A percentile compares a stretch with the other conserved stretches of the same genome.
Evolutionary conservation across 2,329 filamentous ascomycete species (phyloP).

Genomic region (Berkeleyomyces basicola): DNA sequence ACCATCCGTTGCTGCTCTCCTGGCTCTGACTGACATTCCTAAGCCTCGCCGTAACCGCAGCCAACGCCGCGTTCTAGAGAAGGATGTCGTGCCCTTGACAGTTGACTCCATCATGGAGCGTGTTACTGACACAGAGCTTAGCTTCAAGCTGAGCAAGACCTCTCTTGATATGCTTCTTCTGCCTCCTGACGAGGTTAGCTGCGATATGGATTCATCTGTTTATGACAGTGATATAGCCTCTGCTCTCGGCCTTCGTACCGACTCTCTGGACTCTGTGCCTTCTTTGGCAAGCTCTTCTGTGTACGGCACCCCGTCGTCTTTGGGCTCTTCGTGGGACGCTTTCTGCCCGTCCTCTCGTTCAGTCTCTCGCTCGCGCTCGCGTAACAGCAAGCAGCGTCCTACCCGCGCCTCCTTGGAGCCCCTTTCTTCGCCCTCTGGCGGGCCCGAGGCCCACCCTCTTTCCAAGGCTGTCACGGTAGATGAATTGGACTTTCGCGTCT

Average conservation of each 20-base stretch:
- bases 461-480: constrained; percentile 31
- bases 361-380: constrained; percentile 4
- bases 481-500: constrained; percentile 25
- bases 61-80: constrained; percentile 35
- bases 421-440: constrained; percentile 37
- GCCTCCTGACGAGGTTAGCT: constrained; percentile 39
- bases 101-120: constrained; percentile 9
- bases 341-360: constrained; percentile 12
- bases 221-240: constrained; percentile 34
- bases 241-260: constrained; percentile 34
- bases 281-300: constrained; percentile 39
- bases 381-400: constrained; percentile 21
- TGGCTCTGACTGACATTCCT: constrained; percentile 46
- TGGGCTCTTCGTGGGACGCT: constrained; percentile 32
- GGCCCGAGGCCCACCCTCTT: constrained; percentile 34
- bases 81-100: constrained; percentile 19
- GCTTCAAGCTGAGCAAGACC: constrained; percentile 34
- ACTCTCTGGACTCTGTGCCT: constrained; percentile 44
- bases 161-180: constrained; percentile 44
- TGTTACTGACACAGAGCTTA: constrained; percentile 26
- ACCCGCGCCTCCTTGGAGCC: constrained; percentile 35
- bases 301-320: constrained; percentile 32
- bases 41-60: constrained; percentile 21
- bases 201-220: constrained; percentile 26
- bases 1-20: constrained; percentile 41